These are phyloP conservation scores for Delonix regia DNA, from an alignment of 306 rosid genomes.

Conservation along the genomic window DNA sequence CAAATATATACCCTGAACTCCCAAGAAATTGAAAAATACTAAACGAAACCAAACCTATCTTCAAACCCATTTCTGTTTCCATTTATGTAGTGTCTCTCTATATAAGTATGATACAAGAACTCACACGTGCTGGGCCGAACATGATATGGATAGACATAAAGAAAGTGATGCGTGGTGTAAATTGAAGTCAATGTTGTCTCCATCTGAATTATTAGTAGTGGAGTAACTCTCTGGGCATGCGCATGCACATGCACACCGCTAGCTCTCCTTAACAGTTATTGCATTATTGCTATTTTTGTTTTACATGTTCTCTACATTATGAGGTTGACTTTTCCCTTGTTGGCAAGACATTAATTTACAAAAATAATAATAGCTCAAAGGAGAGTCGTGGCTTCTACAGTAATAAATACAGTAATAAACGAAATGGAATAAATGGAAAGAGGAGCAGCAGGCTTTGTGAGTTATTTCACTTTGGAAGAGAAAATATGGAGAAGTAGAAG, in stretches of 20 bases:
- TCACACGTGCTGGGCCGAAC: background rate
- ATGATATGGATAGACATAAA: background rate
- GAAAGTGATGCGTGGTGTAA: background rate
- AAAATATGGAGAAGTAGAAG: background rate
- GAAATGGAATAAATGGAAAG: too few species aligned
- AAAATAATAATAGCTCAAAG: background rate
- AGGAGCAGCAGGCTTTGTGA: background rate
- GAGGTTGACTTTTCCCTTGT: background rate
- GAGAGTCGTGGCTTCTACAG: background rate
- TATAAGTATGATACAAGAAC: background rate
- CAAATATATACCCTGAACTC: too few species aligned
- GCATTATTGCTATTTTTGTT: conserved; percentile 13
- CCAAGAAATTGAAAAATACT: too few species aligned
- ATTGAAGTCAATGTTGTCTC: background rate
- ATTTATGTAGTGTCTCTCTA: too few species aligned
- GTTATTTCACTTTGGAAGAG: background rate
- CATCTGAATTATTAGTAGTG: background rate
- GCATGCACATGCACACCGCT: background rate
- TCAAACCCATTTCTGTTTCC: too few species aligned
- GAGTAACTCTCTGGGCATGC: background rate
- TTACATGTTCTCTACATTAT: background rate
- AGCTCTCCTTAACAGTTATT: background rate
- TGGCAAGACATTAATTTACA: background rate
- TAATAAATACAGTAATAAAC: too few species aligned
- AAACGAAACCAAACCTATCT: too few species aligned